Evolutionary conservation across 257 asterid genomes (phyloP), one percentile per base, ranked within the genome.

Genomic region (Nicotiana tabacum): DNA sequence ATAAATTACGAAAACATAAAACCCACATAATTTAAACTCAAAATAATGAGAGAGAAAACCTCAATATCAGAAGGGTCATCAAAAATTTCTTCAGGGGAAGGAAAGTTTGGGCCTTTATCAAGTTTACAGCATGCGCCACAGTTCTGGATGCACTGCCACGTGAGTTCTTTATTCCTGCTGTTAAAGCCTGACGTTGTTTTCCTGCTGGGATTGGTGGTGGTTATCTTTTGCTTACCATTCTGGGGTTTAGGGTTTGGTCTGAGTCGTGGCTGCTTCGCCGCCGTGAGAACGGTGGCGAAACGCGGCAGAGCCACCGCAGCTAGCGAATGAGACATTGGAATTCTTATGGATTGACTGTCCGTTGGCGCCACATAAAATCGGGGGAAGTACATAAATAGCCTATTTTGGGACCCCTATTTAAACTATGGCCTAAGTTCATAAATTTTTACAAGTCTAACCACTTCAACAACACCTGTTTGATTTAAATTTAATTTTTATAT

Each of bases 51-150:
- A 74, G n/a, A 16, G 70, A 77, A n/a, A 82, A 95, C 99, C 99
- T 95, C 82, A 57, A 91, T 30, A 70, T 95, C 98, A 76, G 93
- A 86, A 87, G 93, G 94, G 84, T 92, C 96, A 4, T 94, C 97
- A 65, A 95, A 94, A 55, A 95, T 84, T 74, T 95, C 98, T 64
- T 91, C 97, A 16, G 98, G 87, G 35, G 92, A 86, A 8, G 99
- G 99, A 77, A 95, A 95, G 24, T 85, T 81, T 58, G 96, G 97
- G 70, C 96, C 98, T 82, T 95, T 95, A 18, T 94, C 89, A 76
- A 95, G 96, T 70, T 95, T 95, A 87, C 99, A 95, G 86, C 99
- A 95, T 13, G 99, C 99, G 29, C 99, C 99, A 83, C 99, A 95
- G 55, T 90, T 91, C 88, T 85, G 83, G 29, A 94, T 87, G 82